Evolutionary conservation across 345 rosid species (phyloP).

Genomic region (Lepidium africanum): DNA sequence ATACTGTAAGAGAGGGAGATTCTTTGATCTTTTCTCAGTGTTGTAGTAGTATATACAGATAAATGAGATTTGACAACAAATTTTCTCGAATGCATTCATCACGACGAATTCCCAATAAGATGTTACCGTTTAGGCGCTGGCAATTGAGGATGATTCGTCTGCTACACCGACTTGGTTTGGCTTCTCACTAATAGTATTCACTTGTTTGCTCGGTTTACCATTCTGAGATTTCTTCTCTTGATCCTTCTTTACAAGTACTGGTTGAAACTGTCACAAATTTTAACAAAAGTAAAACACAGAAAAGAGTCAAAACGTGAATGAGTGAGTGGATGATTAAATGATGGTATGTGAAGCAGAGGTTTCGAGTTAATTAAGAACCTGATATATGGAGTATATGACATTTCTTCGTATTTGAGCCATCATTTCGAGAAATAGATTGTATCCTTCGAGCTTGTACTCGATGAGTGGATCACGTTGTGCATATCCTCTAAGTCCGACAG

Average conservation of each 20-base stretch:
- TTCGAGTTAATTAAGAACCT: slow-evolving; percentile 35
- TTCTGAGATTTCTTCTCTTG: slow-evolving; percentile 40
- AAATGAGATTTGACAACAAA: slow-evolving; percentile 1
- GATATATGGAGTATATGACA: slow-evolving; percentile 92
- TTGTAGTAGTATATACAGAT: slow-evolving; percentile 20
- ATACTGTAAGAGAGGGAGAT: neutral
- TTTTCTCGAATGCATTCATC: neutral
- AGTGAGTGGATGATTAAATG: too few species aligned
- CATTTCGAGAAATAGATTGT: slow-evolving; percentile 92
- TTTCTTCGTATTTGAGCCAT: slow-evolving; percentile 97
- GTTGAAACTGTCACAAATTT: slow-evolving; percentile 61
- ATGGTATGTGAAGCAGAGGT: neutral
- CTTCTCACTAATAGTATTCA: slow-evolving; percentile 37
- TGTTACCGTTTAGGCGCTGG: slow-evolving; percentile 23
- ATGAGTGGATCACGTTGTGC: slow-evolving; percentile 97
- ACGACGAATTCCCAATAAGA: slow-evolving; percentile 9
- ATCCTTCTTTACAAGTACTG: slow-evolving; percentile 76
- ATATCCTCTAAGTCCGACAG: slow-evolving; percentile 93
- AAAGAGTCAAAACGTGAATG: neutral
- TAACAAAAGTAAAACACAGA: neutral
- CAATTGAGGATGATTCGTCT: slow-evolving; percentile 51
- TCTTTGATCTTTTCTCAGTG: slow-evolving; percentile 3
- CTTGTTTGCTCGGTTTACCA: slow-evolving; percentile 41
- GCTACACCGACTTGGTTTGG: slow-evolving; percentile 38
- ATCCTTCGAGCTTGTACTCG: slow-evolving; percentile 95